These are phyloP conservation scores for Citrus reticulata DNA, from an alignment of 345 rosid genomes.

Conservation along the genomic window DNA sequence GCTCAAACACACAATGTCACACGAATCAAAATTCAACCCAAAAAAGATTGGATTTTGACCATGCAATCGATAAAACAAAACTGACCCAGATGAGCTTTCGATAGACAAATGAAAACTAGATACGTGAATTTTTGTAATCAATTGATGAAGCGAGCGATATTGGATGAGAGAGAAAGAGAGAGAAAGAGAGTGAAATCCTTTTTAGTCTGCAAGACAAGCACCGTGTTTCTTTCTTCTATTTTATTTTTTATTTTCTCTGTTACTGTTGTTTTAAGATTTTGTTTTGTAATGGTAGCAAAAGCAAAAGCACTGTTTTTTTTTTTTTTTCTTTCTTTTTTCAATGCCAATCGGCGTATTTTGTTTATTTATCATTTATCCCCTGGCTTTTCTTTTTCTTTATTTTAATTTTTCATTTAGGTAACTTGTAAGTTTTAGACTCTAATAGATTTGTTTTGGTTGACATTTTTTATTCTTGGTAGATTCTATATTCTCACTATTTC, in stretches of 20 bases:
- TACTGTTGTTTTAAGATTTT: slow-evolving; percentile 1
- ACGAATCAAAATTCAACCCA: not conserved
- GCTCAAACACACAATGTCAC: slow-evolving; percentile 17
- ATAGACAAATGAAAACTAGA: no score
- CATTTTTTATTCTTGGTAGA: not conserved
- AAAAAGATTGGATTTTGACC: slow-evolving; percentile 10
- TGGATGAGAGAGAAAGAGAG: not conserved
- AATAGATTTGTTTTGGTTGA: not conserved
- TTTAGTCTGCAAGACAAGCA: slow-evolving; percentile 9
- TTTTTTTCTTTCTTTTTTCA: not conserved
- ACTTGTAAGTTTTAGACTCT: not conserved
- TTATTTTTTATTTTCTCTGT: not conserved
- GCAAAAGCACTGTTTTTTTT: not conserved
- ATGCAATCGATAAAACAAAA: not conserved
- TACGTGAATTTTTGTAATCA: not conserved
- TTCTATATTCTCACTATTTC: not conserved
- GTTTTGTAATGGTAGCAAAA: slow-evolving; percentile 2
- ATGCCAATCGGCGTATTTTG: not conserved
- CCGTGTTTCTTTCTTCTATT: not conserved
- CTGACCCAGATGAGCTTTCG: not conserved
- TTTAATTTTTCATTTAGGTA: not conserved
- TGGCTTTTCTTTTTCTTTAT: not conserved
- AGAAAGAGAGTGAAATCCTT: slow-evolving; percentile 1
- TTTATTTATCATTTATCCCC: not conserved
- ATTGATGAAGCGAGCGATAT: not conserved